A percentile compares a stretch with the other conserved stretches of the same genome.
Evolutionary conservation across 805 yeast species (phyloP).

Genomic region (Candida jianshihensis): DNA sequence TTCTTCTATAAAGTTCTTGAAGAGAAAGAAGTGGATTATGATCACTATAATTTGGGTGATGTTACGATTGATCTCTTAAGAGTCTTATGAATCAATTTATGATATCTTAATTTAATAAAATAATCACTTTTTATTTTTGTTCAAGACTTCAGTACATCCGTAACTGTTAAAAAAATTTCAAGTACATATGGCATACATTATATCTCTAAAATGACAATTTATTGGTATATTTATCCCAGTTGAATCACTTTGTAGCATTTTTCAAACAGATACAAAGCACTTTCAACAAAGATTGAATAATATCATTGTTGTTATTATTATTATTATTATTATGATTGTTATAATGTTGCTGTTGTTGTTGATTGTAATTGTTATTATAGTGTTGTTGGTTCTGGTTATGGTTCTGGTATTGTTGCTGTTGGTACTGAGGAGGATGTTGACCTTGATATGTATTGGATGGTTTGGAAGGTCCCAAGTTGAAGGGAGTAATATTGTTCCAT

Average conservation of each 20-base stretch:
- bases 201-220: too few relatives aligned
- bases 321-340: slow-evolving; percentile 13
- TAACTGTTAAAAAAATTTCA: too few relatives aligned
- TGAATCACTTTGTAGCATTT: slow-evolving; percentile 16
- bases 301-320: slow-evolving; percentile 9
- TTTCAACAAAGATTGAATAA: slow-evolving; percentile 19
- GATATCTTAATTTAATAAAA: background rate
- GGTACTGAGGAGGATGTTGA: slow-evolving; percentile 24
- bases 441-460: slow-evolving; percentile 27
- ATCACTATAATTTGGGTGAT: slow-evolving; percentile 14
- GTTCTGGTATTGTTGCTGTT: slow-evolving; percentile 10
- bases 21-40: slow-evolving; percentile 18
- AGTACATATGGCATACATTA: too few relatives aligned
- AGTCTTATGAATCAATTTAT: background rate
- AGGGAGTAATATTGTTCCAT: slow-evolving; percentile 23
- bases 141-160: too few relatives aligned
- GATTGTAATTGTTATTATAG: slow-evolving; percentile 10
- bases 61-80: slow-evolving; percentile 10
- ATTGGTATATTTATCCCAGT: too few relatives aligned
- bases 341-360: slow-evolving; percentile 11
- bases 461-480: slow-evolving; percentile 23
- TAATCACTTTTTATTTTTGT: too few relatives aligned
- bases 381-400: slow-evolving; percentile 18
- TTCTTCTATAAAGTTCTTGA: slow-evolving; percentile 8
- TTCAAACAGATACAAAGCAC: slow-evolving; percentile 30